Evolutionary conservation across 2,329 filamentous ascomycete genomes (phyloP).

Genomic region (Aspergillaceae sp.): DNA sequence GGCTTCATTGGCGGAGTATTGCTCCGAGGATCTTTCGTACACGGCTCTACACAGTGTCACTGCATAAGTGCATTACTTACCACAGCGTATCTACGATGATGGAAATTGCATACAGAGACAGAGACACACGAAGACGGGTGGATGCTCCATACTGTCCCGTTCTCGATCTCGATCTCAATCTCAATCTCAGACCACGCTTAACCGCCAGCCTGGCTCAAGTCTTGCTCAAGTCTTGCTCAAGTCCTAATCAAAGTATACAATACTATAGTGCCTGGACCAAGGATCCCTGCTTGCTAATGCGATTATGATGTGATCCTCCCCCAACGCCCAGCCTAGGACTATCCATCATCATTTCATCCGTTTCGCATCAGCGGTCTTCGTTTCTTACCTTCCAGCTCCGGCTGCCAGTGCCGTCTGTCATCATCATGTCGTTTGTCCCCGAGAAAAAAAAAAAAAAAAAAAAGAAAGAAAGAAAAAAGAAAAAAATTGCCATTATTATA

Average conservation of each 20-base stretch:
- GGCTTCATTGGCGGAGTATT: not conserved
- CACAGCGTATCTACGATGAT: too few species aligned
- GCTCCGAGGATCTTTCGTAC: not conserved
- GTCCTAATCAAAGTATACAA: not conserved
- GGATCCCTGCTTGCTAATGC: not conserved
- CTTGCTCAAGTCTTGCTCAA: too few species aligned
- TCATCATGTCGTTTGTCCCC: constrained; percentile 2
- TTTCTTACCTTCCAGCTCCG: not conserved
- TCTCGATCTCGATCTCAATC: too few species aligned
- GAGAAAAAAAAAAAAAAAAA: not conserved
- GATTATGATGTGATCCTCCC: not conserved
- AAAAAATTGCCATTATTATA: not conserved
- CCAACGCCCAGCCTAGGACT: not conserved
- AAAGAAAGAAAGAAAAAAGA: not conserved
- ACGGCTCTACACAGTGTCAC: too few species aligned
- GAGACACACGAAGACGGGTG: too few species aligned
- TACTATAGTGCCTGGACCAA: not conserved
- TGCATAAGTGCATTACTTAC: not conserved
- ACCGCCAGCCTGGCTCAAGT: too few species aligned
- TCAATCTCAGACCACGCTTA: too few species aligned
- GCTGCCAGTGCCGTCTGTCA: not conserved
- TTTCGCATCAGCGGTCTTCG: not conserved
- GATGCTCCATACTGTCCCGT: too few species aligned
- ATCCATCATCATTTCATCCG: not conserved
- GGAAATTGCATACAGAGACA: too few species aligned